These are phyloP conservation scores for Agarophyton chilense DNA, from an alignment of 23 red algal genomes.

Conservation along the genomic window DNA sequence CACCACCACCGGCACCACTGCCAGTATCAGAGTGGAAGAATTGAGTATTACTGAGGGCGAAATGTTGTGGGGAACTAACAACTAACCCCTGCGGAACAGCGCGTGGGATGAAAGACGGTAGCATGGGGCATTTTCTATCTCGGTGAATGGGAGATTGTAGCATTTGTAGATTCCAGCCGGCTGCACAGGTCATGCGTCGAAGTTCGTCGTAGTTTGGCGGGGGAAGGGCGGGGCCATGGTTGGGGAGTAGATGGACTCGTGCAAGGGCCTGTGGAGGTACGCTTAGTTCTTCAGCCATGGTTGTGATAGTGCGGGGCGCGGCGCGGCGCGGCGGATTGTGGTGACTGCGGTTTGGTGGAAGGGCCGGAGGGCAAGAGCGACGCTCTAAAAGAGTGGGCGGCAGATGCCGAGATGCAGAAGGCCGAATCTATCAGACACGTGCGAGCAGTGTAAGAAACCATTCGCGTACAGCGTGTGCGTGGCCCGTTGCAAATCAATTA, in stretches of 20 bases:
- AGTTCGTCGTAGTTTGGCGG: slow-evolving; percentile 33
- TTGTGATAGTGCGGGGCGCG: neutral
- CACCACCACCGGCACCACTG: neutral
- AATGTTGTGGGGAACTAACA: slow-evolving; percentile 2
- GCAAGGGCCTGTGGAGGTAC: slow-evolving; percentile 4
- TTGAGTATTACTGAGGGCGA: neutral
- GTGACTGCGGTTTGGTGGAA: too few species aligned
- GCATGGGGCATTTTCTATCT: slow-evolving; percentile 15
- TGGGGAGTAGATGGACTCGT: neutral
- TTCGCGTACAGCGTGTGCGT: too few species aligned
- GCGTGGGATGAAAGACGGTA: slow-evolving; percentile 23
- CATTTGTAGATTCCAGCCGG: slow-evolving; percentile 39
- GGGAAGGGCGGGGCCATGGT: neutral
- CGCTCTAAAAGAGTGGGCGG: too few species aligned
- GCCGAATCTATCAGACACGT: too few species aligned
- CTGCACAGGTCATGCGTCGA: slow-evolving; percentile 5
- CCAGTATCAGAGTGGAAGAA: neutral
- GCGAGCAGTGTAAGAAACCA: too few species aligned
- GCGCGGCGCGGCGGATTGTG: neutral
- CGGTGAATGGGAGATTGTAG: slow-evolving; percentile 19
- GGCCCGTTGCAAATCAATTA: too few species aligned
- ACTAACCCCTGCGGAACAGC: slow-evolving; percentile 7
- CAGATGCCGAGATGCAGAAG: too few species aligned
- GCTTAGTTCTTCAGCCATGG: neutral
- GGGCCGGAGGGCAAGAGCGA: too few species aligned